These are phyloP conservation scores for Dissophora ornata DNA, from an alignment of 192 early-diverging fungal genomes.

Conservation along the genomic window DNA sequence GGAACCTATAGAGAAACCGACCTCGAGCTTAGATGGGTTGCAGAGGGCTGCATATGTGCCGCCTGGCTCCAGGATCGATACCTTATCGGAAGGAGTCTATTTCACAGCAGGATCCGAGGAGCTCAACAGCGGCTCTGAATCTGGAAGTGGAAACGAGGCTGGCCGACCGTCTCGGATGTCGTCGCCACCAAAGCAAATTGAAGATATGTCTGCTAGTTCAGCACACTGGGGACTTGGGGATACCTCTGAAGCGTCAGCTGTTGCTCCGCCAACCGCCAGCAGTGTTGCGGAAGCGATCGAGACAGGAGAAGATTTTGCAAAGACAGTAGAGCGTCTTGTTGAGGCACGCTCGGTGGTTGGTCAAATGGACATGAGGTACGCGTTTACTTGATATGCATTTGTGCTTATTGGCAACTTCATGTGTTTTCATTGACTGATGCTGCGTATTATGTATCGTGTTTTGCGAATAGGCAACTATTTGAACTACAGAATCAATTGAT, in stretches of 20 bases:
- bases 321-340: slow-evolving; percentile 8
- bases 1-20: too few species aligned
- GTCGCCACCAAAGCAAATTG: too few species aligned
- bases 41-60: too few species aligned
- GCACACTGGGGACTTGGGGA: neutral
- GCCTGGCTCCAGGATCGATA: too few species aligned
- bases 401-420: neutral
- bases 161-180: too few species aligned
- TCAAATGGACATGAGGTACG: slow-evolving; percentile 24
- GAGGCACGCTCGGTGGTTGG: slow-evolving; percentile 21
- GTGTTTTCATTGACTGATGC: neutral
- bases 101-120: too few species aligned
- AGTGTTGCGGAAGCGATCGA: neutral
- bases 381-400: neutral
- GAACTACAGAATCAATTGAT: slow-evolving; percentile 38
- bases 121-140: too few species aligned
- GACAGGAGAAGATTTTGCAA: slow-evolving; percentile 12
- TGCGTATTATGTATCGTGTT: slow-evolving; percentile 1
- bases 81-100: too few species aligned
- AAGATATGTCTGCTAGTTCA: neutral
- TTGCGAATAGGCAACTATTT: slow-evolving; percentile 19
- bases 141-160: too few species aligned
- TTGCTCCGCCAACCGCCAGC: neutral
- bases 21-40: too few species aligned
- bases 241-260: neutral